Evolutionary conservation across 176 grass and related monocot genomes (phyloP).

Genomic region (Aegilops speltoides): DNA sequence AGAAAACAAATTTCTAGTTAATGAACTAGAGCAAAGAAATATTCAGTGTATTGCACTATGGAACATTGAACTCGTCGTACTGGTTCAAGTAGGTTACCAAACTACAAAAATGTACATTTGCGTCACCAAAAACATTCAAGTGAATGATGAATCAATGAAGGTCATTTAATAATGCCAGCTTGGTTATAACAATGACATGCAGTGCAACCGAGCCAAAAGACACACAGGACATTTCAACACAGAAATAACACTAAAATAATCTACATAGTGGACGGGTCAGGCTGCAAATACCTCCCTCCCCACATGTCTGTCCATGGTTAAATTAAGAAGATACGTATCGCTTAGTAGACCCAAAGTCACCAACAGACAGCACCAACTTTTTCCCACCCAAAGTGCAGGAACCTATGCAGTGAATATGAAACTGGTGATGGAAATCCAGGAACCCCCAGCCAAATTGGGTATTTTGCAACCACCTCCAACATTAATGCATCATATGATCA

Average conservation of each 20-base stretch:
- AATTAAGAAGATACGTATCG: conserved; percentile 69
- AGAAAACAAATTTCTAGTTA: conserved; percentile 19
- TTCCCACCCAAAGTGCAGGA: conserved; percentile 72
- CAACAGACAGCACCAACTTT: conserved; percentile 75
- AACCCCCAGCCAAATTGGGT: too few relatives aligned
- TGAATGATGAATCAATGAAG: conserved; percentile 4
- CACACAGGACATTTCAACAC: neutral
- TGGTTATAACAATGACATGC: neutral
- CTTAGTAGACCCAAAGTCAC: conserved; percentile 76
- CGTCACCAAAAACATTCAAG: neutral
- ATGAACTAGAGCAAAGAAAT: conserved; percentile 8
- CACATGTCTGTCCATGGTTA: conserved; percentile 71
- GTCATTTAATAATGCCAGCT: neutral
- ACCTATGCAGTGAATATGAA: conserved; percentile 74
- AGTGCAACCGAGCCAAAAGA: neutral
- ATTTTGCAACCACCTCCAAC: too few relatives aligned
- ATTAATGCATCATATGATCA: conserved; percentile 57
- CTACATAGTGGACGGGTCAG: conserved; percentile 8
- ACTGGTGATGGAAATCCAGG: conserved; percentile 63
- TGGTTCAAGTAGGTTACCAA: neutral
- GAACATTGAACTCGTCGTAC: neutral
- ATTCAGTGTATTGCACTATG: neutral
- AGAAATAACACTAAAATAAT: neutral
- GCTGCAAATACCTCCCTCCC: conserved; percentile 79
- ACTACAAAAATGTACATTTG: neutral